phyloP scores from a whole-genome alignment of 305 asterid species.

The Fraxinus platypoda region DNA sequence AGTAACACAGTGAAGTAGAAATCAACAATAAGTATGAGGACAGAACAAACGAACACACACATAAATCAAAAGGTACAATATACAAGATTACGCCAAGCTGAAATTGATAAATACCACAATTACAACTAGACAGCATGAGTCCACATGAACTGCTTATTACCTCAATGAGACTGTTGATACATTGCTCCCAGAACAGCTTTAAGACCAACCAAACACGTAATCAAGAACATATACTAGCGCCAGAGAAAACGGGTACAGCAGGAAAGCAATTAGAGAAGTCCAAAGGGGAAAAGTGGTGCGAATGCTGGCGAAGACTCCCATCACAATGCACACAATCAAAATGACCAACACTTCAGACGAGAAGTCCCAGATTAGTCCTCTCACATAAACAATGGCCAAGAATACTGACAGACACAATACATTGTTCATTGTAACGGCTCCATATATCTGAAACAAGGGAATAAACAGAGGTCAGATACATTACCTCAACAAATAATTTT shows the following conservation, averaged over 20 bases:
- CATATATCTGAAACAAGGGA: conserved; percentile 61
- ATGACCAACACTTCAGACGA: conserved; percentile 89
- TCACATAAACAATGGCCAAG: conserved; percentile 69
- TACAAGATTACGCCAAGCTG: neutral
- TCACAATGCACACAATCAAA: conserved; percentile 74
- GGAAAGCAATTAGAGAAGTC: conserved; percentile 70
- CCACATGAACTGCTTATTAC: neutral
- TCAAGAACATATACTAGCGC: conserved; percentile 87
- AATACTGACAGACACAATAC: conserved; percentile 83
- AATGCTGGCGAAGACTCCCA: conserved; percentile 74
- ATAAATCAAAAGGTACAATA: neutral
- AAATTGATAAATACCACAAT: neutral
- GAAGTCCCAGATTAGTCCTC: conserved; percentile 92
- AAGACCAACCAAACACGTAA: conserved; percentile 87
- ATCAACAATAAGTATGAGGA: neutral
- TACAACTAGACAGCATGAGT: neutral
- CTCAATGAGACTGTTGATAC: neutral
- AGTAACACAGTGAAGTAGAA: neutral
- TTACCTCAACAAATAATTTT: neutral
- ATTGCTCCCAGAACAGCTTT: conserved; percentile 6
- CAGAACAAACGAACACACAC: neutral
- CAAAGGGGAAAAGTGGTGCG: conserved; percentile 83
- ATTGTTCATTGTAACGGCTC: conserved; percentile 95
- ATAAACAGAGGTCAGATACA: neutral
- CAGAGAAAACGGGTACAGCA: conserved; percentile 75